phyloP scores from a whole-genome alignment of 805 yeast genomes.

The Candida glaebosa region DNA sequence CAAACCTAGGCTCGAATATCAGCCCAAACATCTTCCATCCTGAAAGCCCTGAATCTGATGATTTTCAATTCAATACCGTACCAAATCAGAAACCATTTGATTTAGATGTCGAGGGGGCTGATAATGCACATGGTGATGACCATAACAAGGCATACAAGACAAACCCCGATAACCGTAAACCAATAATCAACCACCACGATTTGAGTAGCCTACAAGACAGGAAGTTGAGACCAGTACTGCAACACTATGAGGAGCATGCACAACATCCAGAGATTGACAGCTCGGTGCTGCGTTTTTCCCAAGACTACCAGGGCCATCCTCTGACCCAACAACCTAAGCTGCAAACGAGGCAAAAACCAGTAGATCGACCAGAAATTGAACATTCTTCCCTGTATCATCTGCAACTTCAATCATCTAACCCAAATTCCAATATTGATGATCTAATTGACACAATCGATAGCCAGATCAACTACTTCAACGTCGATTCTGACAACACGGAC shows the following conservation, averaged over 20 bases:
- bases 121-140: no score
- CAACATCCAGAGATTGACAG: neutral
- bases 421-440: neutral
- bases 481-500: neutral
- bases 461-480: conserved; percentile 1
- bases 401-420: neutral
- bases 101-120: neutral
- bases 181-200: no score
- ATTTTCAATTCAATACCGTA: conserved; percentile 3
- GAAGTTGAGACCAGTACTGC: neutral
- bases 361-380: neutral
- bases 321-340: neutral
- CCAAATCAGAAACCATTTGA: neutral
- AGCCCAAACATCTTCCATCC: neutral
- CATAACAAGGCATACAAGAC: neutral
- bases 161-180: neutral
- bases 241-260: neutral
- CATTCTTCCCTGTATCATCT: neutral
- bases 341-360: neutral
- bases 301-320: neutral
- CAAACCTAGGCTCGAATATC: neutral
- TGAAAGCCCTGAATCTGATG: conserved; percentile 2
- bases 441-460: conserved; percentile 1
- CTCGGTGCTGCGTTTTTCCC: neutral
- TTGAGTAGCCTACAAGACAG: neutral